A percentile compares a stretch with the other conserved stretches of the same genome.
Conservation (phyloP, 2,329 filamentous ascomycete species). For the Chrysosphaeria jannelii region DNA sequence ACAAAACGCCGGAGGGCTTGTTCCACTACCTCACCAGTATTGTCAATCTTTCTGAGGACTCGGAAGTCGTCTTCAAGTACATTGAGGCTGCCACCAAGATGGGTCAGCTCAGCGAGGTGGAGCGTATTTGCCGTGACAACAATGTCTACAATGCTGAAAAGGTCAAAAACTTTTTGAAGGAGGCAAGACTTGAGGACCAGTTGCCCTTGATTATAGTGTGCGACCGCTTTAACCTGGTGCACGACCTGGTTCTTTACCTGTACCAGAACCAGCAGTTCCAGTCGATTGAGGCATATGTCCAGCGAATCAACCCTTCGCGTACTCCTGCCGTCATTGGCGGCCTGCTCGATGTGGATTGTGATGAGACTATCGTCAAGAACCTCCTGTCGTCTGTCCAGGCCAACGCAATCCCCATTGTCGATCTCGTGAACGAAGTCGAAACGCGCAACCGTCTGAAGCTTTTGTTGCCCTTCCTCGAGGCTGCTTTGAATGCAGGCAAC, state of each 20-base stretch:
- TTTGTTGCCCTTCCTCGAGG: slow-evolving; percentile 81
- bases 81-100: slow-evolving; percentile 90
- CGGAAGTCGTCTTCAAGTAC: slow-evolving; percentile 97
- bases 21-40: slow-evolving; percentile 98
- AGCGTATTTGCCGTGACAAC: slow-evolving; percentile 88
- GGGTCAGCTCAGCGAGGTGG: slow-evolving; percentile 80
- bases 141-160: slow-evolving; percentile 75
- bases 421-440: slow-evolving; percentile 86
- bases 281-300: slow-evolving; percentile 93
- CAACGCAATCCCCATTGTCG: slow-evolving; percentile 67
- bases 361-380: slow-evolving; percentile 86
- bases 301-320: slow-evolving; percentile 75
- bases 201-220: slow-evolving; percentile 93
- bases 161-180: slow-evolving; percentile 98
- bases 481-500: slow-evolving; percentile 65
- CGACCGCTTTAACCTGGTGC: slow-evolving; percentile 97
- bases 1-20: slow-evolving; percentile 84
- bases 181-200: slow-evolving; percentile 73
- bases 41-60: slow-evolving; percentile 84
- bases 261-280: slow-evolving; percentile 99
- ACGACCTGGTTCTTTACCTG: slow-evolving; percentile 81
- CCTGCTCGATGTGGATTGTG: slow-evolving; percentile 84
- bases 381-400: slow-evolving; percentile 64
- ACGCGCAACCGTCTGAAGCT: slow-evolving; percentile 85
- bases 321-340: slow-evolving; percentile 85